Conservation (phyloP, 202 grass and related monocot genomes). For the Bolboschoenoplectus hybrid region DNA sequence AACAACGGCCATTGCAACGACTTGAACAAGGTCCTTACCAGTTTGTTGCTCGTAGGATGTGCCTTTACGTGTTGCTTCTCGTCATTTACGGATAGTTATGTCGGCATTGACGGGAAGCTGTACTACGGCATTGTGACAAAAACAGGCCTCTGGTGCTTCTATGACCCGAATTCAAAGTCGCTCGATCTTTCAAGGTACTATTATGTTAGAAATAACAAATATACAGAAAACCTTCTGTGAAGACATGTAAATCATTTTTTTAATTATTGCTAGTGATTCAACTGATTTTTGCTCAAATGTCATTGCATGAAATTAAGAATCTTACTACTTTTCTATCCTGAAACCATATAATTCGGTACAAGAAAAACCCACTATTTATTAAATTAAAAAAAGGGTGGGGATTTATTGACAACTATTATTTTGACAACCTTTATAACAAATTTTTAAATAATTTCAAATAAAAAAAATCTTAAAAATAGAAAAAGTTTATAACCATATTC, state of each 20-base stretch:
- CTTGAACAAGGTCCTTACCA: slow-evolving; percentile 55
- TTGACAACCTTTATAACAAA: no score
- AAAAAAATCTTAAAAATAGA: no score
- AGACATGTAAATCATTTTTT: not conserved
- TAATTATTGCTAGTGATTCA: not conserved
- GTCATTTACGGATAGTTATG: slow-evolving; percentile 88
- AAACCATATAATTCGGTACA: not conserved
- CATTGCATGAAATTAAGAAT: not conserved
- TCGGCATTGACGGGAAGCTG: slow-evolving; percentile 60
- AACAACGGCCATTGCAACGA: slow-evolving; percentile 66
- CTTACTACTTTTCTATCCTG: not conserved
- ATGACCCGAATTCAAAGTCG: slow-evolving; percentile 32
- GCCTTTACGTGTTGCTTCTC: slow-evolving; percentile 63
- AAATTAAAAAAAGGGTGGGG: no score
- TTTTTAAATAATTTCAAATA: no score
- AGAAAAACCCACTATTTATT: not conserved
- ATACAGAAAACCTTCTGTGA: not conserved
- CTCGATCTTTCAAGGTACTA: slow-evolving; percentile 49
- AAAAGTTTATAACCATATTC: no score
- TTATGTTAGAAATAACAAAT: slow-evolving; percentile 7
- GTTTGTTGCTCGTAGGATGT: slow-evolving; percentile 46
- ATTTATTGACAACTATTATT: no score
- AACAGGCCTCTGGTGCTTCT: slow-evolving; percentile 53
- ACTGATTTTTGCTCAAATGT: not conserved
- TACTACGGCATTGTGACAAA: slow-evolving; percentile 73